phyloP scores from a whole-genome alignment of 495 filamentous ascomycete genomes.

The Hyaloscypha hepaticicola region DNA sequence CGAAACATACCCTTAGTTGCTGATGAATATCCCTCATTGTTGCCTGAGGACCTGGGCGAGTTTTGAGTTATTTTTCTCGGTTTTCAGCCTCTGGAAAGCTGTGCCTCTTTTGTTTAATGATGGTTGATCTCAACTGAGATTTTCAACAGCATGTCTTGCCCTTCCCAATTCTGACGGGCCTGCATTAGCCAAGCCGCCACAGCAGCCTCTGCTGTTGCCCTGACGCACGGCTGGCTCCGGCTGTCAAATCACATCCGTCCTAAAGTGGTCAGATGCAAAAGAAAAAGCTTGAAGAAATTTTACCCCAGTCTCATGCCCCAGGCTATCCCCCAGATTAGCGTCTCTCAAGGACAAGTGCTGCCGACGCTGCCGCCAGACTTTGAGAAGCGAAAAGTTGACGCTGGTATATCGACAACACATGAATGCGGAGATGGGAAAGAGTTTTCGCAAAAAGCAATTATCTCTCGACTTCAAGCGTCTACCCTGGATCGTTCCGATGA shows the following conservation, averaged over 20 bases:
- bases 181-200: slow-evolving; percentile 28
- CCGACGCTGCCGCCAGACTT: slow-evolving; percentile 8
- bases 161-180: slow-evolving; percentile 12
- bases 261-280: slow-evolving; percentile 24
- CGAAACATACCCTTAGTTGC: background rate
- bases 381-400: background rate
- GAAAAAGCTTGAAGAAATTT: slow-evolving; percentile 24
- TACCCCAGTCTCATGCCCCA: slow-evolving; percentile 22
- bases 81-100: background rate
- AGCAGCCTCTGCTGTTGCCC: slow-evolving; percentile 19
- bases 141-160: slow-evolving; percentile 8
- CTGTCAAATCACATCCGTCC: slow-evolving; percentile 14
- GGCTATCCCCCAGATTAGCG: slow-evolving; percentile 23
- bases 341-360: background rate
- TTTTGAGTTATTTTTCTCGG: background rate
- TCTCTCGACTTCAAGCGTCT: background rate
- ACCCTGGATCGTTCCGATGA: slow-evolving; percentile 10
- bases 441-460: slow-evolving; percentile 21
- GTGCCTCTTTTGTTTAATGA: background rate
- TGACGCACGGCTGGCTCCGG: slow-evolving; percentile 14
- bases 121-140: background rate
- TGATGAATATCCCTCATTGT: background rate
- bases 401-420: background rate
- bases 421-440: slow-evolving; percentile 3
- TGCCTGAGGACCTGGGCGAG: background rate